A percentile compares a stretch with the other conserved stretches of the same genome.
Conservation (phyloP, 2,329 filamentous ascomycete species). For the Fusarium dlaminii region DNA sequence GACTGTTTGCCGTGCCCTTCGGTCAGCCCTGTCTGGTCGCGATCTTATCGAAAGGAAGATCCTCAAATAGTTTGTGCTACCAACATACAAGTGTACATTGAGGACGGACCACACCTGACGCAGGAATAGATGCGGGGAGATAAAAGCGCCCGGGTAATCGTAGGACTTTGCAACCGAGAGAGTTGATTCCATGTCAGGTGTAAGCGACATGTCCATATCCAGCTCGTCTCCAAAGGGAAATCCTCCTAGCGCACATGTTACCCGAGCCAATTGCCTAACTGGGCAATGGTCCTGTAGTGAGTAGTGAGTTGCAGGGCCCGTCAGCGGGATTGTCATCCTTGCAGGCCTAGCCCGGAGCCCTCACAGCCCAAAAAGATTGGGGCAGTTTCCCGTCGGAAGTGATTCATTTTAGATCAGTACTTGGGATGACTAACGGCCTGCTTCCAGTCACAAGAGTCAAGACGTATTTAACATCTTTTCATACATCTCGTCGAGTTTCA, state of each 20-base stretch:
- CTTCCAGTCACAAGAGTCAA: not conserved
- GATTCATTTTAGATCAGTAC: not conserved
- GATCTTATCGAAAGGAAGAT: not conserved
- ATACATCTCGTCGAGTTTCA: not conserved
- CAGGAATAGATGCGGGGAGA: not conserved
- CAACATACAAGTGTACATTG: fast-evolving
- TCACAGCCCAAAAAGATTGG: not conserved
- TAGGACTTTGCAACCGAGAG: not conserved
- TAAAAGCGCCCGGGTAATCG: not conserved
- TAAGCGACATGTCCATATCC: not conserved
- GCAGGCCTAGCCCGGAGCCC: not conserved
- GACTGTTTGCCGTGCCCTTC: not conserved
- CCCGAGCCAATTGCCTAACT: not conserved
- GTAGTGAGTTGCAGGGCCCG: not conserved
- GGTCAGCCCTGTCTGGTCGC: not conserved
- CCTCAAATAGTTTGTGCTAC: not conserved
- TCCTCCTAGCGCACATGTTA: not conserved
- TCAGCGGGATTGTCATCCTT: not conserved
- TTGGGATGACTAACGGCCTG: not conserved
- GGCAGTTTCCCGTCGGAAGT: not conserved
- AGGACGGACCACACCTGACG: fast-evolving
- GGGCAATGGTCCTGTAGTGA: not conserved
- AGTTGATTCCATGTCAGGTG: not conserved
- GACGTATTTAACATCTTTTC: not conserved
- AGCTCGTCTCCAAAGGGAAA: not conserved